These are phyloP conservation scores for Thymus mandschuricus DNA, from an alignment of 257 asterid genomes.

Conservation along the genomic window DNA sequence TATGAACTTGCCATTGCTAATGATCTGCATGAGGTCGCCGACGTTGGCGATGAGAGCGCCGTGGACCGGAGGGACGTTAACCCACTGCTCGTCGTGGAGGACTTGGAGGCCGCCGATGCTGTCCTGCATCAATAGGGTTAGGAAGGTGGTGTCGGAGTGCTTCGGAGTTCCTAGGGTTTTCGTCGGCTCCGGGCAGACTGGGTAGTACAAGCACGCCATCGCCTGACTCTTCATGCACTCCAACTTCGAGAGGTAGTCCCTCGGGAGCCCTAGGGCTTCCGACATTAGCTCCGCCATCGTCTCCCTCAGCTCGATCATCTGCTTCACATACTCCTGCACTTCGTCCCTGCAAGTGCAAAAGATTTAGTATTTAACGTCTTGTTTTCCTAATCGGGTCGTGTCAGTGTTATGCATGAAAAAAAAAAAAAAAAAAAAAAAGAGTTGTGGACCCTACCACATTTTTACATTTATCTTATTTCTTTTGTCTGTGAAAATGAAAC, in stretches of 20 bases:
- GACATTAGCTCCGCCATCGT: constrained; percentile 39
- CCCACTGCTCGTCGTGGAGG: constrained; percentile 39
- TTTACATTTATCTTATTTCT: no score
- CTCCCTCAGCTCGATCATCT: constrained; percentile 40
- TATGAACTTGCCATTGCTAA: constrained; percentile 45
- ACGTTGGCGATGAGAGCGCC: constrained; percentile 41
- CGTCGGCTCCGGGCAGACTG: constrained; percentile 39
- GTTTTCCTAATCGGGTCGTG: no score
- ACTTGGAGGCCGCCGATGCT: constrained; percentile 44
- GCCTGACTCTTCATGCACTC: constrained; percentile 51
- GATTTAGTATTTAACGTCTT: no score
- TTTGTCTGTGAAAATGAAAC: no score
- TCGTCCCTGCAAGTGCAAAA: neutral
- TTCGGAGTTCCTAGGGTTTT: constrained; percentile 39
- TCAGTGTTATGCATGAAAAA: no score
- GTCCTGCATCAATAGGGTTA: constrained; percentile 41
- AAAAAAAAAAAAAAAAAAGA: no score
- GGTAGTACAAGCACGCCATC: constrained; percentile 43
- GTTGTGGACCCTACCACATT: no score
- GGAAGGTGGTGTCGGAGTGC: constrained; percentile 42
- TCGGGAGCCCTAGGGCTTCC: constrained; percentile 40
- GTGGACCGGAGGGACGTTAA: constrained; percentile 37
- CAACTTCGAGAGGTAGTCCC: constrained; percentile 29
- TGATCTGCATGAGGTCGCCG: constrained; percentile 49
- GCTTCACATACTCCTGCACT: constrained; percentile 37